Evolutionary conservation across 179 eudicot species (phyloP).

Genomic region (Pouteria campechiana): DNA sequence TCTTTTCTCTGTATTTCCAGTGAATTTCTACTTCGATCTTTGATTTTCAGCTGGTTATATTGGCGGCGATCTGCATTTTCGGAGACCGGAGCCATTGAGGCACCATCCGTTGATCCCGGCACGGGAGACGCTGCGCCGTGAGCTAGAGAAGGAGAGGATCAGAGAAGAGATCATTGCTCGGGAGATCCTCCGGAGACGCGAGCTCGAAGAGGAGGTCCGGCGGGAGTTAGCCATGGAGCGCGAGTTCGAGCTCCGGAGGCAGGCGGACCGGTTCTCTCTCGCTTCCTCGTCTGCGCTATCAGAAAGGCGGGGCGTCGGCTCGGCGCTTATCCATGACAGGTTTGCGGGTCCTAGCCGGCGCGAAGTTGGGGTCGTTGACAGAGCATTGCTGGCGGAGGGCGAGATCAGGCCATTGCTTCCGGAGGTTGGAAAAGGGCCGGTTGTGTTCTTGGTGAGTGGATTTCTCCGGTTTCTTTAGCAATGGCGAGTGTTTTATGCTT

Average conservation of each 20-base stretch:
- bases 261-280: not conserved
- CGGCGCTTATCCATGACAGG: too few relatives aligned
- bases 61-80: not conserved
- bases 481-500: too few relatives aligned
- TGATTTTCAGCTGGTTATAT: conserved; percentile 15
- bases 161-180: conserved; percentile 38
- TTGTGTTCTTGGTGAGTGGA: too few relatives aligned
- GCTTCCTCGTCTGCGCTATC: not conserved
- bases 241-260: conserved; percentile 17
- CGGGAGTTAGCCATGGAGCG: conserved; percentile 52
- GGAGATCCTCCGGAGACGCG: conserved; percentile 31
- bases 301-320: conserved; percentile 1
- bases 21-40: not conserved
- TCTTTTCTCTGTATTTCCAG: not conserved
- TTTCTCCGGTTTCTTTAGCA: too few relatives aligned
- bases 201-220: conserved; percentile 52
- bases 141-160: conserved; percentile 47
- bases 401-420: too few relatives aligned
- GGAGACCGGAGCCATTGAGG: conserved; percentile 3
- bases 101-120: too few relatives aligned
- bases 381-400: too few relatives aligned
- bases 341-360: too few relatives aligned
- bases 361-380: too few relatives aligned
- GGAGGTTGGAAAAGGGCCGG: too few relatives aligned
- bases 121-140: conserved; percentile 22